Evolutionary conservation across 257 asterid species (phyloP), one percentile per base, ranked within the genome.

Genomic region (Anisodus acutangulus): DNA sequence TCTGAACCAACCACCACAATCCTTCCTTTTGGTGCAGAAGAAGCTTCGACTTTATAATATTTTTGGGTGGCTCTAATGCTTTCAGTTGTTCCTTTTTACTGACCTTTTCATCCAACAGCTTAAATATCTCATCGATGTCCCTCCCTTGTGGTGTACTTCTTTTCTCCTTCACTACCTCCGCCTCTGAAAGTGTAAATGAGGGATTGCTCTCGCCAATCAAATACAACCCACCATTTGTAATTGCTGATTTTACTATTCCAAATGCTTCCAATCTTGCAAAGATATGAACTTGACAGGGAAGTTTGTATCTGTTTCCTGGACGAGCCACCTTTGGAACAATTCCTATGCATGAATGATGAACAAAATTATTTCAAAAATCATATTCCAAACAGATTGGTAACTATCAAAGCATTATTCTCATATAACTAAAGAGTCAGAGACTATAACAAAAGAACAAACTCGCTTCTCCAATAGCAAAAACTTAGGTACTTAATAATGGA

Each of bases 251-350:
- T 55, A 93, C 94, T 4, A 86, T 31, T 31, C 35, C 35, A 31
- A 31, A 31, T 31, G 35, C 1, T 87, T 64, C 58, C 4, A 86
- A 19, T 82, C 88, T 88, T 4, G 97, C 89, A 84, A 93, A 93
- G 53, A 95, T 91, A 91, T 95, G 98, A 88, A 95, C 86, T 86
- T 91, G 94, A 88, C 97, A 95, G 41, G 97, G 92, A 70, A 92
- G 81, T 85, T 64, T 92, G 85, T 83, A 88, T 68, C 80, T 83
- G 47, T 67, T 87, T 57, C 88, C 91, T 78, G 79, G 90, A 69
- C 91, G 90, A 43, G 81, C 84, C 17, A 89, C 88, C 88, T 93
- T 94, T 53, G 97, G 98, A 86, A 94, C 94, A 59, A 94, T 92
- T 26, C 97, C 98, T 94, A 83, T 79, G 64, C 64, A 87, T 79